Conservation (phyloP, 768 basidiomycete species). For the Suillus spraguei region DNA sequence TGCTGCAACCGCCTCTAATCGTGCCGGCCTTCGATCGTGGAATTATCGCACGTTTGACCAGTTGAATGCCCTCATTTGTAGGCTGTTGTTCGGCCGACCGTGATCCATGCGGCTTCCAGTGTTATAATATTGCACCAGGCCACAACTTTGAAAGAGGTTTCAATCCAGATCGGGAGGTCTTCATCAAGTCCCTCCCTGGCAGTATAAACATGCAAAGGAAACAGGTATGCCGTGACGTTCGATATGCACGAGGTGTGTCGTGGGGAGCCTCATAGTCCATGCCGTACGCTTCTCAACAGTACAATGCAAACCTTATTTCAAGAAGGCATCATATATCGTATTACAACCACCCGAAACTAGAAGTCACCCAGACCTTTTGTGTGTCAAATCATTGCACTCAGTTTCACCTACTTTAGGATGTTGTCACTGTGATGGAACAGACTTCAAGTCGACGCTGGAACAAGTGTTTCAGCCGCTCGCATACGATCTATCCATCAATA, state of each 20-base stretch:
- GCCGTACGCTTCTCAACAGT: background rate
- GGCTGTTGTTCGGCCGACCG: background rate
- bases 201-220: background rate
- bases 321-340: background rate
- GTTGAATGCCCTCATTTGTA: background rate
- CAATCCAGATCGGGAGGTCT: background rate
- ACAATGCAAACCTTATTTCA: background rate
- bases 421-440: conserved; percentile 92
- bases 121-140: background rate
- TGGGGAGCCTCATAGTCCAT: background rate
- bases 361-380: background rate
- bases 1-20: background rate
- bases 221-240: background rate
- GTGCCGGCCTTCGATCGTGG: background rate
- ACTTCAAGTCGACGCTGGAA: conserved; percentile 82
- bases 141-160: background rate
- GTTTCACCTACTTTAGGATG: conserved; percentile 58
- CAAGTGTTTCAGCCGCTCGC: conserved; percentile 97
- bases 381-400: no score
- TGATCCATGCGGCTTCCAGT: background rate
- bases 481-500: conserved; percentile 98
- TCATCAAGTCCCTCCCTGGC: background rate
- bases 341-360: background rate
- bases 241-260: no score
- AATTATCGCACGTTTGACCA: background rate